Evolutionary conservation across 345 rosid species (phyloP), one percentile per base, ranked within the genome.

Genomic region (Odontarrhena argentea): DNA sequence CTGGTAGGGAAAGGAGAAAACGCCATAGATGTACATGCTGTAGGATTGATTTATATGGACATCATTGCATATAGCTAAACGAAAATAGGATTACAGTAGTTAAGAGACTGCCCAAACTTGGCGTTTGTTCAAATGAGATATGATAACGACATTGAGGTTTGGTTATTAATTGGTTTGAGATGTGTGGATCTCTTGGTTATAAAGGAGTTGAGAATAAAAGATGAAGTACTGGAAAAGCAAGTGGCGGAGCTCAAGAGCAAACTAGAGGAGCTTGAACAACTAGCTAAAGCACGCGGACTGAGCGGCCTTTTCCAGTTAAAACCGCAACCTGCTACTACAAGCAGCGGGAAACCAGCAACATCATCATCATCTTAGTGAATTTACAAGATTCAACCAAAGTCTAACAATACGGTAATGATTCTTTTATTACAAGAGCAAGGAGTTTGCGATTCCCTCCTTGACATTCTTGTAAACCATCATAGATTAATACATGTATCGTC

Each of bases 241-340:
- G 59, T 91, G 37, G 81, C 82, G 13, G 77, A 72, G 56, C 83
- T 94, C n/a, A 76, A 57, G 58, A 71, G 73, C 25, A 85, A 85
- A 59, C 74, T 93, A 63, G 81, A 62, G 44, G 95, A 91, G 76
- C 61, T 94, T 54, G 99, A 88, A 82, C 79, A 83, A 63, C 95
- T 87, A 25, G 89, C 97, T 6, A 84, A 62, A 63, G 63, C 75
- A 55, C 82, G 76, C 14, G 95, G 99, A 44, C 86, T 91, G 45
- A 44, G 78, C 8, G 96, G 96, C 53, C 11, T 83, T 11, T 77
- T 88, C 70, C 77, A 80, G 72, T 57, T 86, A 54, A 85, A 75
- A 73, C 82, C 69, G 37, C 72, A 75, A 3, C 67, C 65, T 6
- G 7, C 32, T n/a, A 46, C 51, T 2, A 32, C 68, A 1, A 77